phyloP scores from a whole-genome alignment of 176 grass and related monocot genomes.

The Aegilops tauschii region DNA sequence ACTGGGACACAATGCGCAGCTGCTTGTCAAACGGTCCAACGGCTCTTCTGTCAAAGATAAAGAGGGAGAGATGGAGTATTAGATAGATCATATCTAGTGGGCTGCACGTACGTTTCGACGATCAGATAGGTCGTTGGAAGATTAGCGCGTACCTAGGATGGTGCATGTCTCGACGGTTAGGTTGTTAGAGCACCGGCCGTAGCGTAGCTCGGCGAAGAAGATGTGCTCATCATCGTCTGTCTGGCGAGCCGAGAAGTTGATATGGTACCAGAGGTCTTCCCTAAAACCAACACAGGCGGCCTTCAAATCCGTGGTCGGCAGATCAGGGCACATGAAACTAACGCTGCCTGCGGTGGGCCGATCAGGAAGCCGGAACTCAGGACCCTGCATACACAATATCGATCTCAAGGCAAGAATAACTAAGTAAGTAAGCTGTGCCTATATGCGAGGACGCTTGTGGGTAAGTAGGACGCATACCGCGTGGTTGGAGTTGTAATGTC shows the following conservation, averaged over 20 bases:
- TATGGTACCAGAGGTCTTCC: slow-evolving; percentile 1
- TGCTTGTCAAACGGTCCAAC: background rate
- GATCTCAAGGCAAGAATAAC: background rate
- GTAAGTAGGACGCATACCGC: background rate
- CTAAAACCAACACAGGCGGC: background rate
- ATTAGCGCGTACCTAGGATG: background rate
- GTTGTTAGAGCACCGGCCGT: background rate
- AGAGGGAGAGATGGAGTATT: background rate
- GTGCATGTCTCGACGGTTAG: background rate
- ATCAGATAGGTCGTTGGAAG: background rate
- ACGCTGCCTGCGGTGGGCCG: background rate
- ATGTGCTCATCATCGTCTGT: background rate
- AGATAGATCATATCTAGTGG: background rate
- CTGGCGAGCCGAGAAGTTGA: background rate
- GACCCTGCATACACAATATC: background rate
- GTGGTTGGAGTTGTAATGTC: background rate
- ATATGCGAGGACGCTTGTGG: background rate
- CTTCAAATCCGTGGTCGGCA: background rate
- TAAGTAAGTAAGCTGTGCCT: background rate
- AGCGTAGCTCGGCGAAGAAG: background rate
- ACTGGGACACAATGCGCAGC: background rate
- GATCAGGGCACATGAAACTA: background rate
- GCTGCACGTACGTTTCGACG: background rate
- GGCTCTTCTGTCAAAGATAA: background rate
- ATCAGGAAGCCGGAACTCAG: background rate